phyloP scores from a whole-genome alignment of 495 filamentous ascomycete species.

The Sordaria brevicollis region DNA sequence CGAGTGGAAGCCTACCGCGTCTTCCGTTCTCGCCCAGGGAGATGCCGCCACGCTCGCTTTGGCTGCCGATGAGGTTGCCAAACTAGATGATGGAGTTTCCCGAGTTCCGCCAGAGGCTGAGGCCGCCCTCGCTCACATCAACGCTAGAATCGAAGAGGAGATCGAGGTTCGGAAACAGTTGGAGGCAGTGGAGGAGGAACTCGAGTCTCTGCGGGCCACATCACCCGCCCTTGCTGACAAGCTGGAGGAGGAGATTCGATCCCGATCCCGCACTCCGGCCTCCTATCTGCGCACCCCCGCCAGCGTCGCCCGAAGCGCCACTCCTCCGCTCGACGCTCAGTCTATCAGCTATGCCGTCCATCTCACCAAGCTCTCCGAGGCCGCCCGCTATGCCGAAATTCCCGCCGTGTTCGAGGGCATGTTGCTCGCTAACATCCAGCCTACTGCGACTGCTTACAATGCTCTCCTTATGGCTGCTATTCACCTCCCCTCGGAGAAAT shows the following conservation, averaged over 20 bases:
- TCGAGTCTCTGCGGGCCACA: slow-evolving; percentile 23
- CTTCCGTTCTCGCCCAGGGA: slow-evolving; percentile 37
- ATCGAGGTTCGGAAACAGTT: slow-evolving; percentile 35
- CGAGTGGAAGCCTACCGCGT: slow-evolving; percentile 64
- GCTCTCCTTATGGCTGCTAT: slow-evolving; percentile 76
- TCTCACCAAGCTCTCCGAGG: slow-evolving; percentile 57
- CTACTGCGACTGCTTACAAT: slow-evolving; percentile 80
- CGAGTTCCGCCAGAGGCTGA: slow-evolving; percentile 25
- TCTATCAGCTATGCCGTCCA: slow-evolving; percentile 62
- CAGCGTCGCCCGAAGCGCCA: slow-evolving; percentile 30
- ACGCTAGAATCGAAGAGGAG: slow-evolving; percentile 38
- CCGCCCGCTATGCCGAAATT: slow-evolving; percentile 69
- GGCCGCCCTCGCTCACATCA: slow-evolving; percentile 38
- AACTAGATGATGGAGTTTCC: slow-evolving; percentile 2
- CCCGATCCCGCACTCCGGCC: slow-evolving; percentile 27
- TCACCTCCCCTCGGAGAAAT: slow-evolving; percentile 56
- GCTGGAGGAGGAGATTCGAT: slow-evolving; percentile 27
- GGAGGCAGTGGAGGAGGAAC: slow-evolving; percentile 35
- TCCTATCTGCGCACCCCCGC: slow-evolving; percentile 30
- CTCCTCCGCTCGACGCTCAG: slow-evolving; percentile 42
- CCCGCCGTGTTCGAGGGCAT: slow-evolving; percentile 81
- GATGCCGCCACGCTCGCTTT: slow-evolving; percentile 35
- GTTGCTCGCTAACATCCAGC: slow-evolving; percentile 65
- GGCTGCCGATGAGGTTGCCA: slow-evolving; percentile 16
- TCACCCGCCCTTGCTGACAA: slow-evolving; percentile 27